These are phyloP conservation scores for Mucor plumbeus DNA, from an alignment of 371 early-diverging fungal species.

Conservation along the genomic window DNA sequence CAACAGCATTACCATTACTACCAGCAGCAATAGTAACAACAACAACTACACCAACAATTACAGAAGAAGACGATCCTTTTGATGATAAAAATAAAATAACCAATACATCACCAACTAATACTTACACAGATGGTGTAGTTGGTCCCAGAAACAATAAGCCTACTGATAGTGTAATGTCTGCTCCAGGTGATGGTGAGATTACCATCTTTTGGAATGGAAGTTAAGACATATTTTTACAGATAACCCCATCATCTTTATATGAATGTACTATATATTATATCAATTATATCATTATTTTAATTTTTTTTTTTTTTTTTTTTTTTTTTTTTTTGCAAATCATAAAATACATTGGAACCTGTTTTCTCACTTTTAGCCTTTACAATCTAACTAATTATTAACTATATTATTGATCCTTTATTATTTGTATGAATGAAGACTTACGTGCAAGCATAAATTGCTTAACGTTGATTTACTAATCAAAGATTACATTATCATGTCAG, in stretches of 20 bases:
- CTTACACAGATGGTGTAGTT: not conserved
- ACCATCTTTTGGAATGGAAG: slow-evolving; percentile 55
- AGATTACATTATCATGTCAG: too few relatives aligned
- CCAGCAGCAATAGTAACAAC: not conserved
- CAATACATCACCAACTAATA: not conserved
- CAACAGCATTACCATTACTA: not conserved
- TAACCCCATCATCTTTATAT: not conserved
- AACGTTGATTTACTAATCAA: too few relatives aligned
- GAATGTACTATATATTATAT: not conserved
- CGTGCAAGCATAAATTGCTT: too few relatives aligned
- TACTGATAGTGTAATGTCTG: slow-evolving; percentile 45
- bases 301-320: too few relatives aligned
- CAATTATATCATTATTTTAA: not conserved
- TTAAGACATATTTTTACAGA: not conserved
- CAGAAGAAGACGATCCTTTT: slow-evolving; percentile 18
- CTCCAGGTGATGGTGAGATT: slow-evolving; percentile 55
- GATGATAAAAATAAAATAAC: slow-evolving; percentile 41
- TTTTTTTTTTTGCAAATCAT: too few relatives aligned
- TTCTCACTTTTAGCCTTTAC: too few relatives aligned
- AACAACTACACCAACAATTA: not conserved
- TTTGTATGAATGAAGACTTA: too few relatives aligned
- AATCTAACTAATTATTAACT: too few relatives aligned
- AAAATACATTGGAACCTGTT: too few relatives aligned
- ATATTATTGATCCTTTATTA: too few relatives aligned
- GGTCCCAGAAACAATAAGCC: slow-evolving; percentile 9